phyloP scores from a whole-genome alignment of 164 flowering plant genomes.

The Kalanchoe fedtschenkoi region DNA sequence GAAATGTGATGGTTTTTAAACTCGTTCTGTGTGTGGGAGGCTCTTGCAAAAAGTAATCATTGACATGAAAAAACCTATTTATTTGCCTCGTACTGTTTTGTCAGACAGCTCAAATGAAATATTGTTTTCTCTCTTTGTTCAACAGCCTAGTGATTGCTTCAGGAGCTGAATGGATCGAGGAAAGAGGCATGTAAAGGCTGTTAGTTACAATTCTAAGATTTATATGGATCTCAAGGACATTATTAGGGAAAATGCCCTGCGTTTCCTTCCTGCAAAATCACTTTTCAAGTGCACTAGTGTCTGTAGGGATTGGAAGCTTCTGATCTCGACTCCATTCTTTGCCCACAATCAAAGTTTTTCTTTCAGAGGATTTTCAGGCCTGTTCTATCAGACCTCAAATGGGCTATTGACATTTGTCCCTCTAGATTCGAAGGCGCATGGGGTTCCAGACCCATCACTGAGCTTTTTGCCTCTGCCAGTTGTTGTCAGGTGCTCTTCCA shows the following conservation, averaged over 20 bases:
- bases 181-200: constrained; percentile 9
- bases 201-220: constrained; percentile 10
- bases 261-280: constrained; percentile 38
- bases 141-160: background rate
- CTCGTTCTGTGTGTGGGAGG: too few relatives aligned
- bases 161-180: constrained; percentile 17
- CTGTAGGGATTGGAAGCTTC: constrained; percentile 40
- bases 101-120: too few relatives aligned
- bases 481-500: constrained; percentile 30
- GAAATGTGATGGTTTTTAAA: too few relatives aligned
- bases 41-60: too few relatives aligned
- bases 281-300: constrained; percentile 24
- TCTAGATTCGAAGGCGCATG: constrained; percentile 25
- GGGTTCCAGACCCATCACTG: constrained; percentile 41
- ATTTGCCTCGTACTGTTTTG: too few relatives aligned
- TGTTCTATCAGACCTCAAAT: constrained; percentile 20
- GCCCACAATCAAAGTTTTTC: constrained; percentile 34
- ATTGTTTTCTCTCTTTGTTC: background rate
- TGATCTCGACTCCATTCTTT: constrained; percentile 34
- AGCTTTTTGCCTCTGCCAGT: constrained; percentile 34
- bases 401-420: constrained; percentile 23
- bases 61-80: too few relatives aligned
- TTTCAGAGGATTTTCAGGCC: constrained; percentile 20
- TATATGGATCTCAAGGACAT: constrained; percentile 34
- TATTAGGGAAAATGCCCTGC: constrained; percentile 31